Evolutionary conservation across 192 early-diverging fungal species (phyloP).

Genomic region (Obelidium mucronatum): DNA sequence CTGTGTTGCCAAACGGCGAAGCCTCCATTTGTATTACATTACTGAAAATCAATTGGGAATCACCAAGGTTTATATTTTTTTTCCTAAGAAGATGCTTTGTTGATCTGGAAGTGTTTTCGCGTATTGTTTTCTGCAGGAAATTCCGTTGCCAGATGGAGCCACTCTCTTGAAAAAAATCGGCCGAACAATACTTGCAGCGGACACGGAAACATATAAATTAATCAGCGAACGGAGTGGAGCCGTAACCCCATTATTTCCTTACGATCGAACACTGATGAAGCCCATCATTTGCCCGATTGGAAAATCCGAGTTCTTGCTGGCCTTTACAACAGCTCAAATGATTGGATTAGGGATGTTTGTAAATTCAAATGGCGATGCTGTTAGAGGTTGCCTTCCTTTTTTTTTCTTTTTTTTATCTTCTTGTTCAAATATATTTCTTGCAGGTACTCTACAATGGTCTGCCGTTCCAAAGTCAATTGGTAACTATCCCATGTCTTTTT

Average conservation of each 20-base stretch:
- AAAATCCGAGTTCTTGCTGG: conserved; percentile 76
- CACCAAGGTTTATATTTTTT: conserved; percentile 15
- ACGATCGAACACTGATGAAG: conserved; percentile 53
- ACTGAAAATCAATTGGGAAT: conserved; percentile 46
- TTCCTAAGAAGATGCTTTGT: not conserved
- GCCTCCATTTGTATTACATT: conserved; percentile 37
- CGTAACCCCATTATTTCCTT: conserved; percentile 58
- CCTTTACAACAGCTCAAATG: conserved; percentile 56
- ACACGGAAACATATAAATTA: conserved; percentile 73
- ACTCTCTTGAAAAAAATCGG: conserved; percentile 61
- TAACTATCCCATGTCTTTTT: conserved; percentile 34
- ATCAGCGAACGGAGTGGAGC: conserved; percentile 57
- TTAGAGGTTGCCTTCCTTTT: conserved; percentile 71
- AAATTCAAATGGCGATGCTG: conserved; percentile 68
- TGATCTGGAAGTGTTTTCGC: not conserved
- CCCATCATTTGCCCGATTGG: conserved; percentile 70
- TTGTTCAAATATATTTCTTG: not conserved
- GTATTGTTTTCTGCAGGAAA: conserved; percentile 52
- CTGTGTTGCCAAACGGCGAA: conserved; percentile 50
- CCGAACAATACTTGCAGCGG: conserved; percentile 70
- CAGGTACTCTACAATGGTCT: conserved; percentile 62
- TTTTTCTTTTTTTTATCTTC: conserved; percentile 16
- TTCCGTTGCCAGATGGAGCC: conserved; percentile 70
- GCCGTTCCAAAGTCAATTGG: conserved; percentile 58
- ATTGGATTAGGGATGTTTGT: conserved; percentile 78